Evolutionary conservation across 441 rosid genomes (phyloP).

Genomic region (Populus tomentosa): DNA sequence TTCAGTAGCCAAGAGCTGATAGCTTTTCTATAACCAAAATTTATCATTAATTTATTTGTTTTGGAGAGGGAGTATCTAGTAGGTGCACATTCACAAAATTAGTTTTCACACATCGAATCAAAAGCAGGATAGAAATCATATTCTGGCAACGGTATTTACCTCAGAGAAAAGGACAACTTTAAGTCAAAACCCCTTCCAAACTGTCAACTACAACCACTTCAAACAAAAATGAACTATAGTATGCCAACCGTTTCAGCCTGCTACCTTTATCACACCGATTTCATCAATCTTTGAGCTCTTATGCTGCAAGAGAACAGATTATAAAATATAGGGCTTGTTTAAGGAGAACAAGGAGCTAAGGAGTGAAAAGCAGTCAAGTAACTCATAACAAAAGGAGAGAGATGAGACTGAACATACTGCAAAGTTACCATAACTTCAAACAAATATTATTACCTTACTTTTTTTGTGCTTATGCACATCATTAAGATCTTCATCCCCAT

Average conservation of each 20-base stretch:
- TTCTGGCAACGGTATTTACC: conserved; percentile 28
- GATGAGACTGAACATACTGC: background rate
- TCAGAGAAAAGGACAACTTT: conserved; percentile 29
- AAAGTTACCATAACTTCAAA: conserved; percentile 3
- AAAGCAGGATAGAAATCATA: conserved; percentile 4
- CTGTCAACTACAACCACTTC: conserved; percentile 33
- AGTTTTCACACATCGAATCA: background rate
- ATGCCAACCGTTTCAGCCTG: conserved; percentile 54
- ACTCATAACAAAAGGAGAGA: conserved; percentile 1
- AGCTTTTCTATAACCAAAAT: background rate
- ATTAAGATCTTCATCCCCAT: conserved; percentile 85
- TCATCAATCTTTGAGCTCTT: conserved; percentile 90
- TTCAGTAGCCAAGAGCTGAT: background rate
- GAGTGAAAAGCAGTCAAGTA: background rate
- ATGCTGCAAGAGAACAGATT: conserved; percentile 47
- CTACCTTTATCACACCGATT: conserved; percentile 82
- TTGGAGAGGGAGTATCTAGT: background rate
- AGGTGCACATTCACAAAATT: background rate
- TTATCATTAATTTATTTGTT: background rate
- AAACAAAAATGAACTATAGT: conserved; percentile 27
- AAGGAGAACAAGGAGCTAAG: conserved; percentile 1
- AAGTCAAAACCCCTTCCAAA: conserved; percentile 38
- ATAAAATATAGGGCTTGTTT: conserved; percentile 6
- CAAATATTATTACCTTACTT: conserved; percentile 65
- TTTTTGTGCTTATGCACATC: conserved; percentile 84